Percentiles rank a stretch among this genome's conserved stretches.
Conservation (phyloP, 257 asterid species). For the Lycium ferocissimum region DNA sequence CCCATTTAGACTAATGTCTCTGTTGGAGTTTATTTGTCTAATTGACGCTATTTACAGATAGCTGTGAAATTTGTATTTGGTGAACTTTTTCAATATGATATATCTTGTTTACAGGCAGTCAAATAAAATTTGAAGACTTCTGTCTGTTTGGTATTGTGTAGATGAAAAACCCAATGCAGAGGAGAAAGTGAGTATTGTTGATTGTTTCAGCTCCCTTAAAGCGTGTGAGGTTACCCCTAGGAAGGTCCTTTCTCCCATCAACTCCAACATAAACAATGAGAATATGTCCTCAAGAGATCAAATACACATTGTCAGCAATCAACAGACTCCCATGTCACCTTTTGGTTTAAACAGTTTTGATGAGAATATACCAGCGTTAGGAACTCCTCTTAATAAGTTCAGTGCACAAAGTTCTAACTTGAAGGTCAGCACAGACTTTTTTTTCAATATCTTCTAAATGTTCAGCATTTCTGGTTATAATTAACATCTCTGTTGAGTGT, state of each 20-base stretch:
- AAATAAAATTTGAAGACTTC: neutral
- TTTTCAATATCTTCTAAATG: neutral
- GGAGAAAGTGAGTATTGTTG: conserved; percentile 32
- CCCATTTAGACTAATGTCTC: conserved; percentile 1
- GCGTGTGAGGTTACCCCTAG: conserved; percentile 45
- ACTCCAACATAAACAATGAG: conserved; percentile 46
- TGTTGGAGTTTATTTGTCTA: conserved; percentile 4
- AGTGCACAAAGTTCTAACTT: conserved; percentile 61
- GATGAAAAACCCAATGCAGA: conserved; percentile 44
- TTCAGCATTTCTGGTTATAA: conserved; percentile 26
- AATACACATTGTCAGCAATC: conserved; percentile 26
- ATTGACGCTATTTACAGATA: neutral
- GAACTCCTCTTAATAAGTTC: conserved; percentile 75
- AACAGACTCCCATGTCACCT: neutral
- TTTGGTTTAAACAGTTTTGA: conserved; percentile 47
- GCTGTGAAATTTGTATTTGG: neutral
- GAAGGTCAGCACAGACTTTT: conserved; percentile 55
- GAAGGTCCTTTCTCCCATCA: conserved; percentile 67
- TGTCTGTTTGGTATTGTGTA: conserved; percentile 27
- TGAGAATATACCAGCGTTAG: conserved; percentile 38
- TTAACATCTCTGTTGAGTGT: conserved; percentile 25
- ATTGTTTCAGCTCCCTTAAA: conserved; percentile 23
- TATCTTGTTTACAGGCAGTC: neutral
- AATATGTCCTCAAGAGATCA: conserved; percentile 25
- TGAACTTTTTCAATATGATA: neutral